Percentiles rank a stretch among this genome's conserved stretches.
Evolutionary conservation across 78 protist species (phyloP).

Genomic region (Dictyostelium capitatum): DNA sequence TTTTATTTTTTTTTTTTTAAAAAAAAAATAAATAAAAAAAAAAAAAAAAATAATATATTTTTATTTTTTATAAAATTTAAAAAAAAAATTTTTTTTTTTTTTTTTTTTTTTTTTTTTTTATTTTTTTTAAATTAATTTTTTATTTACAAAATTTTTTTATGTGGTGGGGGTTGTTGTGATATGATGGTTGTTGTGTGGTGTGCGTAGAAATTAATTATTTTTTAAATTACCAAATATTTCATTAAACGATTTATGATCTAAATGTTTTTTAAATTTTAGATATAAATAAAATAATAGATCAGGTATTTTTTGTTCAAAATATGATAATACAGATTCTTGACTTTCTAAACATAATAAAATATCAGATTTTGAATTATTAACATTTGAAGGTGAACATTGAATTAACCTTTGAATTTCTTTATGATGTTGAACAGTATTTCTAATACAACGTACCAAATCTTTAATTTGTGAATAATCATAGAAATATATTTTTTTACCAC

Average conservation of each 20-base stretch:
- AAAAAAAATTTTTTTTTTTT: not conserved
- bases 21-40: too few relatives aligned
- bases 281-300: conserved; percentile 23
- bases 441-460: conserved; percentile 39
- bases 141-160: not conserved
- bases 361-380: not conserved
- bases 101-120: too few relatives aligned
- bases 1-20: too few relatives aligned
- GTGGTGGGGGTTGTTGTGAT: not conserved
- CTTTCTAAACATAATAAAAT: not conserved
- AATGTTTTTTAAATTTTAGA: conserved; percentile 23
- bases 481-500: not conserved
- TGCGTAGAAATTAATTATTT: too few relatives aligned
- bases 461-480: conserved; percentile 34
- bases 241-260: not conserved
- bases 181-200: too few relatives aligned
- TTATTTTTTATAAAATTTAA: too few relatives aligned
- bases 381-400: not conserved
- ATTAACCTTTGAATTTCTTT: conserved; percentile 19
- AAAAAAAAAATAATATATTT: too few relatives aligned
- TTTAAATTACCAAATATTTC: not conserved
- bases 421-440: conserved; percentile 55
- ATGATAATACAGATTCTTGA: conserved; percentile 19
- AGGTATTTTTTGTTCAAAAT: conserved; percentile 35
- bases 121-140: too few relatives aligned